A percentile compares a stretch with the other conserved stretches of the same genome.
Evolutionary conservation across 1,284 basidiomycete species (phyloP).

Genomic region (Volvariella surrecta): DNA sequence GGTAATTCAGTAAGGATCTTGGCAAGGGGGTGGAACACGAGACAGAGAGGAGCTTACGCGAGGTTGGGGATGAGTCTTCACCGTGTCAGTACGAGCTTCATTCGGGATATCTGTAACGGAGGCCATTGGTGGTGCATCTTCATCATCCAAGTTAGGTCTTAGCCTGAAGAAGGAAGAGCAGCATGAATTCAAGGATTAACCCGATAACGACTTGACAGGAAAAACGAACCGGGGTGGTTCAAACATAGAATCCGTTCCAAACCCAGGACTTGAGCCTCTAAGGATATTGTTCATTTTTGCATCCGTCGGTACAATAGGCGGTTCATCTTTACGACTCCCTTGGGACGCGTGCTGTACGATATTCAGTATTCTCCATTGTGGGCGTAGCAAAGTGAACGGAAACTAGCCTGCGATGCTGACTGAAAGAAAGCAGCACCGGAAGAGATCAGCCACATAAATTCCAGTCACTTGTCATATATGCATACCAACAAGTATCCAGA

Average conservation of each 20-base stretch:
- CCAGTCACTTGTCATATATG: constrained; percentile 6
- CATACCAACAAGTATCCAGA: constrained; percentile 66
- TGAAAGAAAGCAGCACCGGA: constrained; percentile 15
- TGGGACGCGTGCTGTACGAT: constrained; percentile 39
- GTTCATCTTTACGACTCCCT: constrained; percentile 54
- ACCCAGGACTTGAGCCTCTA: constrained; percentile 52
- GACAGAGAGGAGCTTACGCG: constrained; percentile 27
- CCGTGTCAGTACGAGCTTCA: constrained; percentile 36
- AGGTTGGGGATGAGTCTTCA: constrained; percentile 30
- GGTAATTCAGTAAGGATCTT: constrained; percentile 16
- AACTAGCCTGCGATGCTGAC: constrained; percentile 55
- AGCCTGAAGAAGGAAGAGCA: constrained; percentile 29
- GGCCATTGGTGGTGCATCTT: constrained; percentile 63
- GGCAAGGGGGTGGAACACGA: neutral
- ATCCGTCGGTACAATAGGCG: constrained; percentile 63
- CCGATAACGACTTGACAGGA: no score
- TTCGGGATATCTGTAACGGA: constrained; percentile 67
- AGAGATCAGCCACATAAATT: neutral
- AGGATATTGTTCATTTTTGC: constrained; percentile 66
- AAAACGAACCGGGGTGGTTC: constrained; percentile 48
- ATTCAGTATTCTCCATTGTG: neutral
- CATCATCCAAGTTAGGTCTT: constrained; percentile 53
- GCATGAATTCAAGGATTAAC: neutral
- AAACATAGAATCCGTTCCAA: constrained; percentile 77
- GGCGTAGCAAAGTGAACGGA: constrained; percentile 18